Conservation (phyloP, 139 green algal species). For the Micractinium sp. region DNA sequence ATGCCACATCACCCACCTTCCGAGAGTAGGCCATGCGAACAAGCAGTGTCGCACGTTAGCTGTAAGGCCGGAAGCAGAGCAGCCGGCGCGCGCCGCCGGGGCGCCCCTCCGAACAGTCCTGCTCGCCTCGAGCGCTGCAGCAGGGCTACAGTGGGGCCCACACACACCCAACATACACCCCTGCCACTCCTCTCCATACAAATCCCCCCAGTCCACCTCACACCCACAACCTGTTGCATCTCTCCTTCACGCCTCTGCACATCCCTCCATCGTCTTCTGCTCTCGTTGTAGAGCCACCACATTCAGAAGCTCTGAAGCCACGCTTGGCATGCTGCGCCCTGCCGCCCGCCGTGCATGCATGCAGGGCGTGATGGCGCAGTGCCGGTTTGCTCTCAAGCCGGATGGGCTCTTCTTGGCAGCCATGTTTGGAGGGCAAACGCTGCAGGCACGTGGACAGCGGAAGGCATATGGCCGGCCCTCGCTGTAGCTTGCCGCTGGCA, state of each 20-base stretch:
- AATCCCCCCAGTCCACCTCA: background rate
- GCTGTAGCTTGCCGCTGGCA: too few relatives aligned
- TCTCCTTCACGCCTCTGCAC: background rate
- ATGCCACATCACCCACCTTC: background rate
- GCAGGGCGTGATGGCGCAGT: conserved; percentile 75
- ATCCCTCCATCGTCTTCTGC: background rate
- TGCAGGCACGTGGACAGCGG: conserved; percentile 49
- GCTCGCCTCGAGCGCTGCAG: conserved; percentile 6
- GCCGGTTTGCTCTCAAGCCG: conserved; percentile 67
- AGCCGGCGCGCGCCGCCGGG: background rate
- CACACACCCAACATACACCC: background rate
- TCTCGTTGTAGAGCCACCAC: background rate
- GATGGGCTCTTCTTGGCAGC: conserved; percentile 83
- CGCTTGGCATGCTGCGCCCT: background rate
- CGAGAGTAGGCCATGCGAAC: conserved; percentile 6
- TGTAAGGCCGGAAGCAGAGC: conserved; percentile 51
- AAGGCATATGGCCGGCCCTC: too few relatives aligned
- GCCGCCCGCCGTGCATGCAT: background rate
- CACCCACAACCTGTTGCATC: background rate
- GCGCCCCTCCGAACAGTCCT: conserved; percentile 46
- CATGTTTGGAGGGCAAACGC: conserved; percentile 83
- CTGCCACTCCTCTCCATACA: too few relatives aligned
- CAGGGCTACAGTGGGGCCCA: conserved; percentile 46
- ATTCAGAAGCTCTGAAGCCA: background rate
- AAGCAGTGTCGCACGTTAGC: background rate